These are phyloP conservation scores for Larix sibirica DNA, from an alignment of 83 land plant species.

Conservation along the genomic window DNA sequence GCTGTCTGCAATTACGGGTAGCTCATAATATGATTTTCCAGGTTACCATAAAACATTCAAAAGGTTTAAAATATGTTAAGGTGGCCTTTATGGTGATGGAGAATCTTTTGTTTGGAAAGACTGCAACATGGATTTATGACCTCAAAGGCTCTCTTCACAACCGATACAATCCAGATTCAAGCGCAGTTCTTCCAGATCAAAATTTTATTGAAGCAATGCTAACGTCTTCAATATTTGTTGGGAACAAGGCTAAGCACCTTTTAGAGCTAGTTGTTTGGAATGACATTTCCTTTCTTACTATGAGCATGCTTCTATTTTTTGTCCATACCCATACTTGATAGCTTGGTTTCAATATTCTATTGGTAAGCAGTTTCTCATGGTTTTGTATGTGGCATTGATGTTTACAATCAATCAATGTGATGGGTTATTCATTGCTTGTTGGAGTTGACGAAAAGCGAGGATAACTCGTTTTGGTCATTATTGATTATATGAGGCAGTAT, in stretches of 20 bases:
- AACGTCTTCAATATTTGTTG: conserved; percentile 87
- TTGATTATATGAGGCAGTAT: conserved; percentile 93
- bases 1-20: not conserved
- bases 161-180: conserved; percentile 85
- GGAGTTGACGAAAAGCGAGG: conserved; percentile 70
- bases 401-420: conserved; percentile 79
- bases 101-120: conserved; percentile 40
- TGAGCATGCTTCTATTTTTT: conserved; percentile 33
- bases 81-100: conserved; percentile 73
- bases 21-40: conserved; percentile 13
- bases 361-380: not conserved
- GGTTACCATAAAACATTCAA: conserved; percentile 61
- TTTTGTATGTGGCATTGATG: no score
- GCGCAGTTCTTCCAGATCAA: conserved; percentile 90
- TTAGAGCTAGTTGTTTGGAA: conserved; percentile 98
- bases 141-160: conserved; percentile 90
- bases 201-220: conserved; percentile 93
- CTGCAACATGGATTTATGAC: conserved; percentile 78
- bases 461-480: conserved; percentile 90
- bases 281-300: conserved; percentile 91
- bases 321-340: not conserved
- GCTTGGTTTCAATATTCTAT: not conserved
- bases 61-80: conserved; percentile 73
- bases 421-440: conserved; percentile 96
- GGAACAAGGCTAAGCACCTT: conserved; percentile 85